Evolutionary conservation across 257 asterid species (phyloP), one percentile per base, ranked within the genome.

Genomic region (Gentiana dahurica): DNA sequence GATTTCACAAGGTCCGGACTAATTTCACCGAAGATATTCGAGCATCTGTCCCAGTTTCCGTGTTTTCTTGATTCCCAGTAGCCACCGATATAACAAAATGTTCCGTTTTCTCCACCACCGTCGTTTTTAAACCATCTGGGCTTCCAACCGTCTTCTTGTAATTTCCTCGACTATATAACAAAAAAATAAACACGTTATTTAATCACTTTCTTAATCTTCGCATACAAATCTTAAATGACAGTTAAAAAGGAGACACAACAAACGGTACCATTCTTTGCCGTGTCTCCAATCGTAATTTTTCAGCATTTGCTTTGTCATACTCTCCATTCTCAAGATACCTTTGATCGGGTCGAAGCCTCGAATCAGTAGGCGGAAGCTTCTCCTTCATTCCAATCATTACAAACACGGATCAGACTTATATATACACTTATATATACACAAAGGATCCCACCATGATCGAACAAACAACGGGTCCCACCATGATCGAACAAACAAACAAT

Each of bases 341-440:
- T 76, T 90, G 98, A 65, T 90, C 98, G 6, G 96, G 98, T 63
- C 96, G 79, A 58, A 82, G 77, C 73, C 98, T 87, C 51, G 98
- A 87, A 76, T 91, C 96, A 32, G 98, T 91, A 37, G 96, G 98
- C 63, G 98, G 98, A 60, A 90, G 89, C 80, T 77, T 84, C 78
- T 87, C 98, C 98, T 90, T 75, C 73, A 80, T 24, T 24, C 62
- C 24, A 24, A 24, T 24, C 24, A 24, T 24, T 24, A 24, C 24
- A 24, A 24, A 24, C 24, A 24, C 24, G 24, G 24, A 24, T 24
- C 24, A 88, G 80, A 74, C 65, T 71, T 55, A 70, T 63, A 74
- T 68, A 73, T 24, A 24, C 24, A 24, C 24, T 24, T 24, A 24
- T 24, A 24, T 24, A 24, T 24, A 24, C 24, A 24, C 24, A 24